These are phyloP conservation scores for Sextonia rubra DNA, from an alignment of 164 flowering plant species.

Conservation along the genomic window DNA sequence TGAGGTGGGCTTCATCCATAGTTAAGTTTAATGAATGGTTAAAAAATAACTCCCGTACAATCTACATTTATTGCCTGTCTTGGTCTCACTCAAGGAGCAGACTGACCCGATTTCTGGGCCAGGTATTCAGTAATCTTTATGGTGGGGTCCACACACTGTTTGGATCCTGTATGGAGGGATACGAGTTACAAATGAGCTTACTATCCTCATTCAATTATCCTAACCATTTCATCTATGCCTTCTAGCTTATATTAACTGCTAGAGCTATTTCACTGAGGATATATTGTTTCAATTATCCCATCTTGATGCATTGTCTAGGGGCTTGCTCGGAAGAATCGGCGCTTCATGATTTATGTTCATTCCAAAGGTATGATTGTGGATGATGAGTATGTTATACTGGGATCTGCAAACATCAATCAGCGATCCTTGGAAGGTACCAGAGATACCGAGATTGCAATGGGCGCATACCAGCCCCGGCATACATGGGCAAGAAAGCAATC, in stretches of 20 bases:
- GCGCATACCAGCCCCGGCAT: slow-evolving; percentile 78
- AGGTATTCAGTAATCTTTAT: not conserved
- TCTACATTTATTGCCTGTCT: not conserved
- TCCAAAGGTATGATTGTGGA: slow-evolving; percentile 98
- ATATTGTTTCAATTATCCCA: not conserved
- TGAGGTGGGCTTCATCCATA: not conserved
- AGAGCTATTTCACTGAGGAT: not conserved
- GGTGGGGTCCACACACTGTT: not conserved
- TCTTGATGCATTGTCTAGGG: slow-evolving; percentile 34
- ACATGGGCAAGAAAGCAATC: slow-evolving; percentile 74
- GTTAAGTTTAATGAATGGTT: not conserved
- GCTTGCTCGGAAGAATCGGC: slow-evolving; percentile 45
- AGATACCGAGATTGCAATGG: slow-evolving; percentile 98
- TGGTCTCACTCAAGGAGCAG: not conserved
- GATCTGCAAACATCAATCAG: slow-evolving; percentile 88
- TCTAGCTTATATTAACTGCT: not conserved
- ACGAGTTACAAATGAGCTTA: not conserved
- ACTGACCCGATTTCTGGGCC: not conserved
- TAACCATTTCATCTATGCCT: not conserved
- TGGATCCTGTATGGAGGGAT: not conserved
- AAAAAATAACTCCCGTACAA: not conserved
- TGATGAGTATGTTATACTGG: slow-evolving; percentile 78
- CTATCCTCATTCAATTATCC: not conserved
- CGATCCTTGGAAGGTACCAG: slow-evolving; percentile 93
- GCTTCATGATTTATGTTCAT: slow-evolving; percentile 98